phyloP scores from a whole-genome alignment of 257 asterid genomes.

The Solanum etuberosum region DNA sequence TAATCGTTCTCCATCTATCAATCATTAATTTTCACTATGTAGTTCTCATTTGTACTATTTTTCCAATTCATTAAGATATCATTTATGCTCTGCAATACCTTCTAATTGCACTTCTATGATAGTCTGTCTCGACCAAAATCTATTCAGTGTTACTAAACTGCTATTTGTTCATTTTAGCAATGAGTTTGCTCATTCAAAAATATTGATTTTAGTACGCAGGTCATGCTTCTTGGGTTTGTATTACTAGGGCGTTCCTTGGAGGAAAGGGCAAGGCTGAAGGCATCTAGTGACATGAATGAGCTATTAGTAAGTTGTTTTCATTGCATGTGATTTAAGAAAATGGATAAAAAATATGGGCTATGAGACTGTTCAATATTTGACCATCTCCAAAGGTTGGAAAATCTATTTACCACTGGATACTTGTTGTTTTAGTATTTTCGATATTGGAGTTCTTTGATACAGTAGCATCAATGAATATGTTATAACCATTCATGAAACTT shows the following conservation, averaged over 20 bases:
- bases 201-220: constrained; percentile 78
- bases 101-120: neutral
- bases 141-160: neutral
- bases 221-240: constrained; percentile 99
- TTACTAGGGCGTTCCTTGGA: constrained; percentile 90
- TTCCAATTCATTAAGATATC: neutral
- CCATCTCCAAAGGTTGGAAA: neutral
- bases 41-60: neutral
- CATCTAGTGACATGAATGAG: constrained; percentile 98
- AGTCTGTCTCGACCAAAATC: neutral
- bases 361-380: neutral
- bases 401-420: neutral
- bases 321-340: neutral
- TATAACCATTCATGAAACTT: neutral
- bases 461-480: neutral
- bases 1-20: neutral
- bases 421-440: neutral
- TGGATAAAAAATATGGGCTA: neutral
- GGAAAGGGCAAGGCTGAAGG: constrained; percentile 92
- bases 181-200: constrained; percentile 31
- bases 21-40: neutral
- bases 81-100: neutral
- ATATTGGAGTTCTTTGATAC: neutral
- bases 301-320: constrained; percentile 49
- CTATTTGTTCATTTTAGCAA: neutral